phyloP scores from a whole-genome alignment of 306 rosid species.

The Heteromeles arbutifolia region DNA sequence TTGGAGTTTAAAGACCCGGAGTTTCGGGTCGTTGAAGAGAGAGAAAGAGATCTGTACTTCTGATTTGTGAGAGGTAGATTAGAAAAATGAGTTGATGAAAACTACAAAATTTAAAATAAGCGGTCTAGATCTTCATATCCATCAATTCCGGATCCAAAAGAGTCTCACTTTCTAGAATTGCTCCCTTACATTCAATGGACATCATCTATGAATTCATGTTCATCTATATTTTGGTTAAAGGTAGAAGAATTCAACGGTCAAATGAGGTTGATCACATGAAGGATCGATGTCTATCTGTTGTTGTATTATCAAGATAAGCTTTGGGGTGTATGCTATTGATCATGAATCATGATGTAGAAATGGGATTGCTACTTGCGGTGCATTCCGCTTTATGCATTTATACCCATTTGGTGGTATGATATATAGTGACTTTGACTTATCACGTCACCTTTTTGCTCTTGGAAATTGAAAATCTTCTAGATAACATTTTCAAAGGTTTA shows the following conservation, averaged over 20 bases:
- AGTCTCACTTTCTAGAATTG: background rate
- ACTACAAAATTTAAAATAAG: too few relatives aligned
- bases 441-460: background rate
- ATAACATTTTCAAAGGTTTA: too few relatives aligned
- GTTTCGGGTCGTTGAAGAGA: too few relatives aligned
- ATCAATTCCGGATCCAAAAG: too few relatives aligned
- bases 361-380: background rate
- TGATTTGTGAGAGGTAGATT: too few relatives aligned
- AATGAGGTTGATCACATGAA: background rate
- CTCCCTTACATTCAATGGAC: background rate
- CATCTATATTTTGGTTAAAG: background rate
- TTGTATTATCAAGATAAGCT: too few relatives aligned
- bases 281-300: background rate
- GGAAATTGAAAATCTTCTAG: background rate
- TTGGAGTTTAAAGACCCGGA: too few relatives aligned
- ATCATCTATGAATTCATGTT: background rate
- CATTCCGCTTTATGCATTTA: background rate
- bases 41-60: too few relatives aligned
- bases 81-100: too few relatives aligned
- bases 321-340: too few relatives aligned
- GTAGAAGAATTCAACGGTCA: background rate
- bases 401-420: background rate
- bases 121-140: too few relatives aligned
- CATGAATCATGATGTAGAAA: too few relatives aligned
- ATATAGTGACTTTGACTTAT: background rate